A percentile compares a stretch with the other conserved stretches of the same genome.
phyloP scores from a whole-genome alignment of 192 early-diverging fungal genomes.

The Radiomyces spectabilis region DNA sequence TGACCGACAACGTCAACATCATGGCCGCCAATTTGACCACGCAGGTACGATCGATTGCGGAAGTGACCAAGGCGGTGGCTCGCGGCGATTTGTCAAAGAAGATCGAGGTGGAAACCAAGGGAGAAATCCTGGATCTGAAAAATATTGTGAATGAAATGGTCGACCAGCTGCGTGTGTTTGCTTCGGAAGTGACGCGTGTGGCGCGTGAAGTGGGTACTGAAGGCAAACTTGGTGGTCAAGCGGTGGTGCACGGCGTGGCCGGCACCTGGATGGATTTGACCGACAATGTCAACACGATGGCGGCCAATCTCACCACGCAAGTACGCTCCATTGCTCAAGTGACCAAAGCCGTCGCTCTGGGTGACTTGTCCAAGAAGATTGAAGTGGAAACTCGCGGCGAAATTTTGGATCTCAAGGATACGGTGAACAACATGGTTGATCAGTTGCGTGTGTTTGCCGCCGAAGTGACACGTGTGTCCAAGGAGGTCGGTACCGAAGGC shows the following conservation, averaged over 20 bases:
- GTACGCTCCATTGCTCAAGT: constrained; percentile 58
- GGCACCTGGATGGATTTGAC: constrained; percentile 70
- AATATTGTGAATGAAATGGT: constrained; percentile 54
- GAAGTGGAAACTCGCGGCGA: constrained; percentile 54
- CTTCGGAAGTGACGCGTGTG: constrained; percentile 50
- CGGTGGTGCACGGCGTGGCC: constrained; percentile 55
- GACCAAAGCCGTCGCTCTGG: constrained; percentile 39
- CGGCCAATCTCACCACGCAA: constrained; percentile 39
- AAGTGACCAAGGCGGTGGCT: constrained; percentile 39
- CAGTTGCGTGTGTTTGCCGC: constrained; percentile 33
- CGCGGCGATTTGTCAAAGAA: constrained; percentile 36
- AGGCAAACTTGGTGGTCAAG: constrained; percentile 68
- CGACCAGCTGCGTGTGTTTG: constrained; percentile 45
- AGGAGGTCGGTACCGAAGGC: constrained; percentile 53
- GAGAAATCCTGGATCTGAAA: constrained; percentile 48
- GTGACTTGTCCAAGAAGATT: constrained; percentile 47
- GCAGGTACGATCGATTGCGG: constrained; percentile 51
- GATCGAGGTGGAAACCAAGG: constrained; percentile 36
- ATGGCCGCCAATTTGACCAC: constrained; percentile 52
- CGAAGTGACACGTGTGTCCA: constrained; percentile 56
- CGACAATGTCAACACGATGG: constrained; percentile 55
- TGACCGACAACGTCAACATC: constrained; percentile 64
- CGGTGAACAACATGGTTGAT: constrained; percentile 58
- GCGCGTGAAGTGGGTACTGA: constrained; percentile 55
- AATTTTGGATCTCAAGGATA: constrained; percentile 48